Evolutionary conservation across 176 grass and related monocot genomes (phyloP).

Genomic region (Neostapfia colusana): DNA sequence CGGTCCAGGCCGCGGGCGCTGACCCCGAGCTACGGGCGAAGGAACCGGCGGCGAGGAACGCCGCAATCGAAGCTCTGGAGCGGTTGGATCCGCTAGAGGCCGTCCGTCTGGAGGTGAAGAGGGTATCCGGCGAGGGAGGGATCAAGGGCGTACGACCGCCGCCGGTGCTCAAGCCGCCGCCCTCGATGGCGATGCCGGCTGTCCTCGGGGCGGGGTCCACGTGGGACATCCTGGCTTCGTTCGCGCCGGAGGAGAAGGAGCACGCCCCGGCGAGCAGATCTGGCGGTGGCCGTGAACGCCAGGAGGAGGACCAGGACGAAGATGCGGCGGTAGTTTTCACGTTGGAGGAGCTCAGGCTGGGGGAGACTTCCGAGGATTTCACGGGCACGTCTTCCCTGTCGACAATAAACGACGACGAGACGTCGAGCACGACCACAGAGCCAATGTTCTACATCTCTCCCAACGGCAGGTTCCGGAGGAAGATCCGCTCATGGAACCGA

Average conservation of each 20-base stretch:
- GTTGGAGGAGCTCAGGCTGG: too few relatives aligned
- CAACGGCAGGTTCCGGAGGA: slow-evolving; percentile 60
- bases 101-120: slow-evolving; percentile 4
- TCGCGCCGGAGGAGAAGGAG: neutral
- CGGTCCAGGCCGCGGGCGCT: neutral
- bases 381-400: slow-evolving; percentile 66
- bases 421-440: slow-evolving; percentile 60
- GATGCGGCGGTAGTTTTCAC: too few relatives aligned
- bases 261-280: too few relatives aligned
- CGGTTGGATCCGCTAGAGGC: slow-evolving; percentile 21
- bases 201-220: neutral
- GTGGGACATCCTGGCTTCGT: too few relatives aligned
- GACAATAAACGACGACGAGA: slow-evolving; percentile 64
- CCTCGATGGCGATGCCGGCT: slow-evolving; percentile 44
- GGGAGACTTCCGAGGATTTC: slow-evolving; percentile 54
- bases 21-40: neutral
- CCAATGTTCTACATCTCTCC: slow-evolving; percentile 69
- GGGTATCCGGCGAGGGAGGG: slow-evolving; percentile 42
- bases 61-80: neutral
- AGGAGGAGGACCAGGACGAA: too few relatives aligned
- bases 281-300: too few relatives aligned
- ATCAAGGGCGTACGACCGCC: slow-evolving; percentile 73
- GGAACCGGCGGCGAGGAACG: neutral
- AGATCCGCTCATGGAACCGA: slow-evolving; percentile 65
- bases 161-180: slow-evolving; percentile 66